These are phyloP conservation scores for Penicillium corylophilum DNA, from an alignment of 2,329 filamentous ascomycete species.

Conservation along the genomic window DNA sequence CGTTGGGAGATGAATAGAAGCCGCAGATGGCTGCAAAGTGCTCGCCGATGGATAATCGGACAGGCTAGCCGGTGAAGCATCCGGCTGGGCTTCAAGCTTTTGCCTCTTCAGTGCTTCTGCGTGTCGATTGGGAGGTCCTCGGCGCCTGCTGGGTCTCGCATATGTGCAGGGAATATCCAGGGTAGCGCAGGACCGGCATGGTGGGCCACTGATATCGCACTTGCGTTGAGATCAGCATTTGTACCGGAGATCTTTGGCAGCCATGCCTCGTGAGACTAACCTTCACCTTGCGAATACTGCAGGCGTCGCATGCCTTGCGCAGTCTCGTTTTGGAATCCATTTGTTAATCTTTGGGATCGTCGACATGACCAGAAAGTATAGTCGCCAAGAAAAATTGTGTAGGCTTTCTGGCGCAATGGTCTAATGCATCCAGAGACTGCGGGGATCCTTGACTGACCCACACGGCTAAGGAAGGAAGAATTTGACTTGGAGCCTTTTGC, in stretches of 20 bases:
- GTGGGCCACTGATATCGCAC: slow-evolving; percentile 66
- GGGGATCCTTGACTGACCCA: slow-evolving; percentile 12
- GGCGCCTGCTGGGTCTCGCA: slow-evolving; percentile 60
- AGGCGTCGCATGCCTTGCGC: slow-evolving; percentile 55
- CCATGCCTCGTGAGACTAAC: slow-evolving; percentile 36
- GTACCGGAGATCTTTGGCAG: not conserved
- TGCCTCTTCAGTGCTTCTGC: slow-evolving; percentile 66
- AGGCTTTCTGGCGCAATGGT: slow-evolving; percentile 1
- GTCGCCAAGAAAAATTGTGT: slow-evolving; percentile 14
- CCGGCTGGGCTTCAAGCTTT: slow-evolving; percentile 44
- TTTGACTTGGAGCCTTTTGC: not conserved
- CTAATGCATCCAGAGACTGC: slow-evolving; percentile 13
- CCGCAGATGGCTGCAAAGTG: slow-evolving; percentile 27
- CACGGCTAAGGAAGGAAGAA: not conserved
- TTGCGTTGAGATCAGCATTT: slow-evolving; percentile 30
- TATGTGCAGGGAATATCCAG: slow-evolving; percentile 69
- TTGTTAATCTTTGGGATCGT: slow-evolving; percentile 16
- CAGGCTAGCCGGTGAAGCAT: slow-evolving; percentile 38
- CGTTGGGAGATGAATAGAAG: slow-evolving; percentile 27
- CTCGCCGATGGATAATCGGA: slow-evolving; percentile 44
- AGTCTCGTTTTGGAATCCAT: slow-evolving; percentile 45
- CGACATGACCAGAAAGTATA: slow-evolving; percentile 24
- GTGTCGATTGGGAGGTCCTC: slow-evolving; percentile 66
- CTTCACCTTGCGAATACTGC: slow-evolving; percentile 55
- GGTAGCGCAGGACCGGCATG: slow-evolving; percentile 63